Conservation (phyloP, 176 grass and related monocot species). For the Oryza australiensis region DNA sequence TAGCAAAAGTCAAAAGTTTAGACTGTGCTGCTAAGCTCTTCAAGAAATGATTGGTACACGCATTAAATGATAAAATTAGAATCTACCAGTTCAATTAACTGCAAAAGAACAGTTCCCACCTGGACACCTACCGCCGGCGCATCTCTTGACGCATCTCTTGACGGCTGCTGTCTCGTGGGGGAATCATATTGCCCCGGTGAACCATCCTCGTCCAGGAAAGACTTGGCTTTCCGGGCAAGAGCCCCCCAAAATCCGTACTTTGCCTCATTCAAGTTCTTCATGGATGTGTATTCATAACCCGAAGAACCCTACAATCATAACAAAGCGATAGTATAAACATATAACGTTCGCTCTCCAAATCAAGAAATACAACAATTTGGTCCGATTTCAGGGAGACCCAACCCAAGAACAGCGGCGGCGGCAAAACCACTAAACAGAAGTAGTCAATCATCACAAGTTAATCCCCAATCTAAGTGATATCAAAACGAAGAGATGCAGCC, state of each 20-base stretch:
- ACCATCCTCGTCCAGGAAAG: slow-evolving; percentile 80
- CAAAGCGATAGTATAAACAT: background rate
- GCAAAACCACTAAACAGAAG: background rate
- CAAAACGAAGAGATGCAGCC: background rate
- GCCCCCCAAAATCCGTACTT: slow-evolving; percentile 89
- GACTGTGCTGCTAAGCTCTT: background rate
- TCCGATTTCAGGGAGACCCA: background rate
- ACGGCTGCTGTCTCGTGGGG: slow-evolving; percentile 32
- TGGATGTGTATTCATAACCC: slow-evolving; percentile 70
- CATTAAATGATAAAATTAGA: slow-evolving; percentile 17
- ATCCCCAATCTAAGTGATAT: background rate
- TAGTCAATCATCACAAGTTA: slow-evolving; percentile 4
- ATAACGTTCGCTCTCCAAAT: background rate
- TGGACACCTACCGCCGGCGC: slow-evolving; percentile 40
- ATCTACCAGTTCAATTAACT: slow-evolving; percentile 9
- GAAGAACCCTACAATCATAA: slow-evolving; percentile 57
- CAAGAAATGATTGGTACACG: slow-evolving; percentile 24
- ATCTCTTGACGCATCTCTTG: slow-evolving; percentile 38
- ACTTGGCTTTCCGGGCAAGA: slow-evolving; percentile 82
- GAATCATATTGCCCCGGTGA: slow-evolving; percentile 48
- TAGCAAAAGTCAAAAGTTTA: slow-evolving; percentile 19
- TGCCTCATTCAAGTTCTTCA: slow-evolving; percentile 85
- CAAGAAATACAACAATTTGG: background rate
- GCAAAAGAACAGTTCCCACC: slow-evolving; percentile 46
- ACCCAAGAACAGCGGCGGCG: background rate